Base-by-base conservation (phyloP, 345 rosid genomes). In the Sisymbrium irio region DNA sequence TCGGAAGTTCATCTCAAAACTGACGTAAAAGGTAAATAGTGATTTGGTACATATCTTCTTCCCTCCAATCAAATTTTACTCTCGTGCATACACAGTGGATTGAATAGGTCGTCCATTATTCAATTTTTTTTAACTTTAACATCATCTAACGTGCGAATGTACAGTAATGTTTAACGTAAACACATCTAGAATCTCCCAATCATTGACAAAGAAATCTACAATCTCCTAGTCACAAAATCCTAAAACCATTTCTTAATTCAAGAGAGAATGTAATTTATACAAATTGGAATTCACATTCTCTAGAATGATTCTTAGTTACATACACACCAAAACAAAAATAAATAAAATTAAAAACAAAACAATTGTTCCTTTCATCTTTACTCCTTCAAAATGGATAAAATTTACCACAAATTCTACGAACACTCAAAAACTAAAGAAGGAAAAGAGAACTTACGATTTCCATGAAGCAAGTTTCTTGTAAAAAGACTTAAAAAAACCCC, bases 1-100 rank as follows among this genome's bases (percentile, higher is more conserved):
- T 35, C 37, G 3, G 37, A 7, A 50, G 35, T 13, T 40, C 1
- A 49, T 61, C 9, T 61, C 8, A 62, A 39, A 40, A 41, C 14
- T 44, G 57, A 74, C 59, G 28, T 36, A 47, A 65, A 65, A 57
- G 56, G 17, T 66, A 13, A 59, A 67, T 49, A 75, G 45, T 62
- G 74, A 1, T 53, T 69, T 69, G 25, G 79, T 62, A 27, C 70
- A 35, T 45, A 76, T 69, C 75, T 56, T 53, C 44, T 36, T 76
- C 45, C 28, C 54, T 55, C 76, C 76, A 76, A 70, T 56, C 65
- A 63, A 70, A 47, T 7, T 46, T 56, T 49, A 63, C 66, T 28
- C 22, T 45, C 7, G 50, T 67, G 74, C 55, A 40, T 50, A 53
- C 8, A 22, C 18, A 25, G 11, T 51, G 42, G 70, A 63, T 69